phyloP scores from a whole-genome alignment of 495 filamentous ascomycete genomes.

The Penicillium steckii region DNA sequence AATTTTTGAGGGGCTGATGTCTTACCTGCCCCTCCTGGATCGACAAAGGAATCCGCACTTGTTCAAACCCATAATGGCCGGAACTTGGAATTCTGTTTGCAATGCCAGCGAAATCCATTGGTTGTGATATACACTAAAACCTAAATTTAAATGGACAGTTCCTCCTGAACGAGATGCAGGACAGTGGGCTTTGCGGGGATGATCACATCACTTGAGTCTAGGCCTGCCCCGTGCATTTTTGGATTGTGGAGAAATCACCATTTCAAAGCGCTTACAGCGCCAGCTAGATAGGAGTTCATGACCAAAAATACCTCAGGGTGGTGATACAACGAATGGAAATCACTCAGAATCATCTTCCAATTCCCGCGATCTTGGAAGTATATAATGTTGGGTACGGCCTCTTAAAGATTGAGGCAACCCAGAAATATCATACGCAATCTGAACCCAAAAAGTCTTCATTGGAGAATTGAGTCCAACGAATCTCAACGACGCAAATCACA shows the following conservation, averaged over 20 bases:
- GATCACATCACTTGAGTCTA: not conserved
- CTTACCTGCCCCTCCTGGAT: not conserved
- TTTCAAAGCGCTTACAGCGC: constrained; percentile 11
- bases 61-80: not conserved
- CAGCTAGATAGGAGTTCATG: not conserved
- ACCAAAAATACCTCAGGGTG: too few relatives aligned
- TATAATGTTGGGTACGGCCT: too few relatives aligned
- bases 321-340: too few relatives aligned
- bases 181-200: constrained; percentile 3
- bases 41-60: not conserved
- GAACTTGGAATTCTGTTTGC: not conserved
- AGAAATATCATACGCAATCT: too few relatives aligned
- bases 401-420: too few relatives aligned
- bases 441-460: too few relatives aligned
- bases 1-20: not conserved
- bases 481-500: too few relatives aligned
- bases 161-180: not conserved
- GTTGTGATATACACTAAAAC: not conserved
- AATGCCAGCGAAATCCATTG: not conserved
- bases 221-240: not conserved
- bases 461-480: too few relatives aligned
- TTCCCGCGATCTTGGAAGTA: too few relatives aligned
- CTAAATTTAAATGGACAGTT: not conserved
- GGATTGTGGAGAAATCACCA: not conserved
- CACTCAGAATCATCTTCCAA: too few relatives aligned